Percentiles rank a stretch among this genome's conserved stretches.
Conservation (phyloP, 768 basidiomycete species). For the Exidia glandulosa region DNA sequence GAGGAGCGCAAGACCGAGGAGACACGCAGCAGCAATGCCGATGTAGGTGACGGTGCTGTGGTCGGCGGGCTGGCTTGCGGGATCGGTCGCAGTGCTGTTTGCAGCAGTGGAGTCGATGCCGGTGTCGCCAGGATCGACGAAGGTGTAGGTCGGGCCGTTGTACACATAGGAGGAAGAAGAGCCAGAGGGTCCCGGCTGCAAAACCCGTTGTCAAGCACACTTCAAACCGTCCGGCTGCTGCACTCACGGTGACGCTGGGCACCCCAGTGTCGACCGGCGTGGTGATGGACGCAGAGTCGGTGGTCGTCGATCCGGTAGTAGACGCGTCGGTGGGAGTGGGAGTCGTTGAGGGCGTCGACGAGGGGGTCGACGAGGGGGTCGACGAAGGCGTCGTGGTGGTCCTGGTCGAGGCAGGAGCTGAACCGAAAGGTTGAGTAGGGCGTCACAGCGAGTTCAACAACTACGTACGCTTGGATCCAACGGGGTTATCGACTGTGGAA, state of each 20-base stretch:
- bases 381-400: neutral
- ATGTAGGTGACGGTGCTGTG: conserved; percentile 1
- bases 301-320: neutral
- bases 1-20: conserved; percentile 23
- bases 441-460: neutral
- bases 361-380: neutral
- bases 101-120: neutral
- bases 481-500: neutral
- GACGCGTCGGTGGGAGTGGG: neutral
- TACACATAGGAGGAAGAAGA: neutral
- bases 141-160: neutral
- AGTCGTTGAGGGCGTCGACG: neutral
- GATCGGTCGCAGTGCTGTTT: neutral
- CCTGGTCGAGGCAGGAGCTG: neutral
- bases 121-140: neutral
- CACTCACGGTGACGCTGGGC: neutral
- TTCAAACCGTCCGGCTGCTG: neutral
- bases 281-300: neutral
- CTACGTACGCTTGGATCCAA: neutral
- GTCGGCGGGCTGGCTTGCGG: neutral
- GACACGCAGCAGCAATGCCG: conserved; percentile 24
- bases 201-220: neutral
- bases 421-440: neutral
- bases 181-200: neutral
- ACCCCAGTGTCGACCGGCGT: neutral